These are phyloP conservation scores for Leishmania martiniquensis DNA, from an alignment of 208 protist species.

Conservation along the genomic window DNA sequence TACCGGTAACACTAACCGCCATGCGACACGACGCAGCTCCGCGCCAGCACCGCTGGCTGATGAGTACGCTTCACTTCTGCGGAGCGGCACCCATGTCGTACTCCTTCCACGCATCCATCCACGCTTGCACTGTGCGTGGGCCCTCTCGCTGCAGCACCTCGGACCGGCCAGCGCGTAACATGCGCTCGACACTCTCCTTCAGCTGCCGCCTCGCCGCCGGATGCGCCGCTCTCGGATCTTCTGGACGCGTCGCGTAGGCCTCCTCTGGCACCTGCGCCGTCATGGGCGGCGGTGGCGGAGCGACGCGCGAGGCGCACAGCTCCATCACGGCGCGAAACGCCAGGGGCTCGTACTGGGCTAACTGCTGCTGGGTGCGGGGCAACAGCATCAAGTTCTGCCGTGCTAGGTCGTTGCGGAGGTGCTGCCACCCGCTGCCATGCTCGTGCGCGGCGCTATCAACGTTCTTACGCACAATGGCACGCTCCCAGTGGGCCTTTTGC, in stretches of 20 bases:
- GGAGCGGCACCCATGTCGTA: slow-evolving; percentile 45
- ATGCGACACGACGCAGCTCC: neutral
- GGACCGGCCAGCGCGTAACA: slow-evolving; percentile 48
- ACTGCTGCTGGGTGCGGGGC: slow-evolving; percentile 69
- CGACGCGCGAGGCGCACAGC: slow-evolving; percentile 81
- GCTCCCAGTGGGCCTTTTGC: slow-evolving; percentile 79
- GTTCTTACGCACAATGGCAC: slow-evolving; percentile 86
- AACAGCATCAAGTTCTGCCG: slow-evolving; percentile 85
- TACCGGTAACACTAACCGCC: neutral
- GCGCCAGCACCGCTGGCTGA: neutral
- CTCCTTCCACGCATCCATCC: slow-evolving; percentile 85
- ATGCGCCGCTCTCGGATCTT: slow-evolving; percentile 32
- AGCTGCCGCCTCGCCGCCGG: slow-evolving; percentile 69
- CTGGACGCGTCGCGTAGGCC: slow-evolving; percentile 49
- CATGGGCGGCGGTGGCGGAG: slow-evolving; percentile 74
- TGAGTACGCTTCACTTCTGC: slow-evolving; percentile 1
- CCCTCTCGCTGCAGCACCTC: slow-evolving; percentile 39
- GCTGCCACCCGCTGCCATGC: slow-evolving; percentile 77
- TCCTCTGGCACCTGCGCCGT: slow-evolving; percentile 63
- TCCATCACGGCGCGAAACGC: slow-evolving; percentile 87
- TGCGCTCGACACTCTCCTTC: slow-evolving; percentile 60
- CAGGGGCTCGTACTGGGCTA: slow-evolving; percentile 91
- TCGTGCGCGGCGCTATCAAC: slow-evolving; percentile 86
- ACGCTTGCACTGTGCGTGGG: slow-evolving; percentile 49
- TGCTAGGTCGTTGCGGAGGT: slow-evolving; percentile 81